Conservation (phyloP, 2,329 filamentous ascomycete genomes). For the Apiospora rasikravindrae region DNA sequence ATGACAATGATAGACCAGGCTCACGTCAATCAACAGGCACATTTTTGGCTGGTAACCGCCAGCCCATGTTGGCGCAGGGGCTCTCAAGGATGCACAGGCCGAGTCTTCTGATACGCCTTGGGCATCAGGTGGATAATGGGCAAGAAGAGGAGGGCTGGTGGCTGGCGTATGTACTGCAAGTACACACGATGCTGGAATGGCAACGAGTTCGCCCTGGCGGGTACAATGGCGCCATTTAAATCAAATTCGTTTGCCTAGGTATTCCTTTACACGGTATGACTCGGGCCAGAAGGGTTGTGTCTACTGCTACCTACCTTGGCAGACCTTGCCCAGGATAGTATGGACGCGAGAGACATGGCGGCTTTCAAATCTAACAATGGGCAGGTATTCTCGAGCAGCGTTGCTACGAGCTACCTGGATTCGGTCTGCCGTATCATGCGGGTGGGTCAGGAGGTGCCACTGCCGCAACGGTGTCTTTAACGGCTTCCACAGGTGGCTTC, state of each 20-base stretch:
- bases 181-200: neutral
- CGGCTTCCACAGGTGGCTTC: neutral
- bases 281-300: neutral
- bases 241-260: constrained; percentile 3
- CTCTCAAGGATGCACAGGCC: neutral
- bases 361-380: constrained; percentile 5
- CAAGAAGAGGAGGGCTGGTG: neutral
- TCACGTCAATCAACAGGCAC: neutral
- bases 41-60: neutral
- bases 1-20: neutral
- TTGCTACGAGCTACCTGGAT: constrained; percentile 8
- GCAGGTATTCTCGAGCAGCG: constrained; percentile 11
- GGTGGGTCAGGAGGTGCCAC: constrained; percentile 8
- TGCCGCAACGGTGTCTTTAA: neutral
- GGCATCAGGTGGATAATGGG: constrained; percentile 13
- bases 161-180: neutral
- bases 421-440: neutral
- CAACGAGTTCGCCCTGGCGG: neutral
- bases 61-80: neutral
- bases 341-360: neutral
- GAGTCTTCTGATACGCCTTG: constrained; percentile 17
- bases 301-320: constrained; percentile 3
- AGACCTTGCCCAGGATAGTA: neutral
- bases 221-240: constrained; percentile 1
- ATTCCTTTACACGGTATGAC: neutral